A percentile compares a stretch with the other conserved stretches of the same genome.
These are phyloP conservation scores for Heteromeles arbutifolia DNA, from an alignment of 306 rosid species.

Conservation along the genomic window DNA sequence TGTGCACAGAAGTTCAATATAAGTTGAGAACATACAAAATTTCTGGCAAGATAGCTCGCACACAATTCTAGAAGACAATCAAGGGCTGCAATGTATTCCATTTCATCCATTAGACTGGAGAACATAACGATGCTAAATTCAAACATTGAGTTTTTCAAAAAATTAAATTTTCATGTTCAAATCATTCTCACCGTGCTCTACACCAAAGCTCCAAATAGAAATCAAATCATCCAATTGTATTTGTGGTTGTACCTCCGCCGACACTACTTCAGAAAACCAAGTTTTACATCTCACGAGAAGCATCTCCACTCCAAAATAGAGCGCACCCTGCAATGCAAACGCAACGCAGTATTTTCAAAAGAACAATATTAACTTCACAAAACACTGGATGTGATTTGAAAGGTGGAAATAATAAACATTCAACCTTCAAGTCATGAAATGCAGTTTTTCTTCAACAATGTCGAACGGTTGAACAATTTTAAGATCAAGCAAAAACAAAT, in stretches of 20 bases:
- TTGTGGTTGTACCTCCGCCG: conserved; percentile 22
- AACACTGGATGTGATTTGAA: background rate
- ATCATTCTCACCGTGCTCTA: conserved; percentile 43
- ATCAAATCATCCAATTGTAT: conserved; percentile 52
- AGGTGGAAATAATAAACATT: too few relatives aligned
- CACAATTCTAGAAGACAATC: conserved; percentile 46
- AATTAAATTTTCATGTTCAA: background rate
- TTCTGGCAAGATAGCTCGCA: conserved; percentile 63
- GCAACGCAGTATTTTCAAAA: conserved; percentile 4
- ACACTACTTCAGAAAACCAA: conserved; percentile 53
- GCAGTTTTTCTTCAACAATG: background rate
- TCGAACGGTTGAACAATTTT: background rate
- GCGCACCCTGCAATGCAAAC: conserved; percentile 56
- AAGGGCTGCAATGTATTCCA: conserved; percentile 43
- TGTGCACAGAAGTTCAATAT: conserved; percentile 11
- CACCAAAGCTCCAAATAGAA: conserved; percentile 57
- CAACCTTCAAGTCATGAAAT: background rate
- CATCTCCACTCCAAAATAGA: conserved; percentile 72
- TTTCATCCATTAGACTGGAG: conserved; percentile 24
- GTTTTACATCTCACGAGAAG: conserved; percentile 53
- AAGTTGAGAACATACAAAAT: conserved; percentile 57
- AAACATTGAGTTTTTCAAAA: background rate
- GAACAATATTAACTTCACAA: background rate
- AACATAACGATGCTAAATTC: background rate
- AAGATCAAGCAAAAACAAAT: background rate